phyloP scores from a whole-genome alignment of 805 yeast genomes.

The Nakazawaea anatomiae region DNA sequence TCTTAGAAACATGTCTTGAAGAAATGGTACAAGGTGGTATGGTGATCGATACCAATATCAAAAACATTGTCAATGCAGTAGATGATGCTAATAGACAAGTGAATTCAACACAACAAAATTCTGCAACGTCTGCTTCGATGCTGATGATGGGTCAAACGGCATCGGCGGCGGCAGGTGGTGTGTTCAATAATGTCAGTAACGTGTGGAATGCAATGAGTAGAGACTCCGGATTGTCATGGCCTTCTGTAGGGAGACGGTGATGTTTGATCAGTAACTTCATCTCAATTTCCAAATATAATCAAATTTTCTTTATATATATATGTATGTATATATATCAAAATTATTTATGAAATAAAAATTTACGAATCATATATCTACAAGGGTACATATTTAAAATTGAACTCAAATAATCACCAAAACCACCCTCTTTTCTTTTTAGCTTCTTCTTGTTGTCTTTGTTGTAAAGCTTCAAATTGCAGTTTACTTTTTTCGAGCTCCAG shows the following conservation, averaged over 20 bases:
- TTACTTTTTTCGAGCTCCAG: slow-evolving; percentile 35
- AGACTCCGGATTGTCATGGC: slow-evolving; percentile 6
- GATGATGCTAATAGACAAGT: slow-evolving; percentile 62
- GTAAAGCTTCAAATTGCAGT: slow-evolving; percentile 29
- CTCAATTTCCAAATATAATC: background rate
- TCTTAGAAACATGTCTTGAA: slow-evolving; percentile 80
- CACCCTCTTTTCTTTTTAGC: slow-evolving; percentile 18
- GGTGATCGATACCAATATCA: slow-evolving; percentile 90
- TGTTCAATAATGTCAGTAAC: slow-evolving; percentile 21
- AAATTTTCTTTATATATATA: background rate
- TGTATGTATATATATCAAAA: no score
- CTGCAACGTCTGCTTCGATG: background rate
- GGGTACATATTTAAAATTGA: background rate
- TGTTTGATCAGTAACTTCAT: no score
- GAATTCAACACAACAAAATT: slow-evolving; percentile 17
- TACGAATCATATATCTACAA: no score
- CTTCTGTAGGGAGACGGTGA: background rate
- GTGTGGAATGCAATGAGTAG: slow-evolving; percentile 10
- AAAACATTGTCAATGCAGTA: slow-evolving; percentile 74
- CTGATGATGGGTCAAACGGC: background rate
- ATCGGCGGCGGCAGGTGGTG: slow-evolving; percentile 6
- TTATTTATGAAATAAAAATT: no score
- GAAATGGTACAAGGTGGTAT: slow-evolving; percentile 96
- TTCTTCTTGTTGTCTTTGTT: slow-evolving; percentile 22
- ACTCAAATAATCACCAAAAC: slow-evolving; percentile 6